These are phyloP conservation scores for Clathrospora elynae DNA, from an alignment of 2,329 filamentous ascomycete genomes.

Conservation along the genomic window DNA sequence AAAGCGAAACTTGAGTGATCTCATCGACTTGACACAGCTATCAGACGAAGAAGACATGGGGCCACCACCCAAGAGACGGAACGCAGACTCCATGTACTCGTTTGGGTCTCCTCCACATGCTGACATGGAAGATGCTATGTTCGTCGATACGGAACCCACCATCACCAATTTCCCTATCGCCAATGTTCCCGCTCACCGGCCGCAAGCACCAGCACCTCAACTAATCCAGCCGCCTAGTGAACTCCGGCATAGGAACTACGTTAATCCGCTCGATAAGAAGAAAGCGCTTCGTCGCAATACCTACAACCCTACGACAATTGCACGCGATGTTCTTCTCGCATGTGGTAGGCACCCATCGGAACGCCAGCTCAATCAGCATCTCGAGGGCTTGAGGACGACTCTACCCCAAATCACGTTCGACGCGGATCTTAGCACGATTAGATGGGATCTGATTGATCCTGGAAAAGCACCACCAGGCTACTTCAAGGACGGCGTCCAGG, in stretches of 20 bases:
- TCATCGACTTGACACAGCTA: conserved; percentile 58
- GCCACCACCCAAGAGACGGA: conserved; percentile 43
- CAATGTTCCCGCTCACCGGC: conserved; percentile 14
- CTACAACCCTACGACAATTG: conserved; percentile 67
- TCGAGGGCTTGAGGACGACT: conserved; percentile 54
- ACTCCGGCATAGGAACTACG: conserved; percentile 38
- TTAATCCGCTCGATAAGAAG: conserved; percentile 54
- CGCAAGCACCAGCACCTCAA: conserved; percentile 15
- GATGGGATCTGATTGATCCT: conserved; percentile 67
- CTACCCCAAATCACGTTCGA: conserved; percentile 52
- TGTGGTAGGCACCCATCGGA: conserved; percentile 66
- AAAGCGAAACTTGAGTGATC: conserved; percentile 60
- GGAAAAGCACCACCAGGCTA: conserved; percentile 52
- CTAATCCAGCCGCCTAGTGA: conserved; percentile 16
- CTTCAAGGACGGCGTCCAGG: conserved; percentile 33
- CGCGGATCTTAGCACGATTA: conserved; percentile 62
- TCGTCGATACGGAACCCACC: conserved; percentile 17
- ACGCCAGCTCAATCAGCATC: conserved; percentile 63
- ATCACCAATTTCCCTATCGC: conserved; percentile 33
- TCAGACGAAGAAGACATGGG: conserved; percentile 53
- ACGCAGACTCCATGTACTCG: conserved; percentile 20
- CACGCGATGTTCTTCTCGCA: conserved; percentile 66
- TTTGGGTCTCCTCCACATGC: conserved; percentile 17
- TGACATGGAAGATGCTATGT: conserved; percentile 16
- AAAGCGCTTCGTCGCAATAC: conserved; percentile 55